Percentiles rank a stretch among this genome's conserved stretches.
Evolutionary conservation across 345 rosid genomes (phyloP).

Genomic region (Mercurialis annua): DNA sequence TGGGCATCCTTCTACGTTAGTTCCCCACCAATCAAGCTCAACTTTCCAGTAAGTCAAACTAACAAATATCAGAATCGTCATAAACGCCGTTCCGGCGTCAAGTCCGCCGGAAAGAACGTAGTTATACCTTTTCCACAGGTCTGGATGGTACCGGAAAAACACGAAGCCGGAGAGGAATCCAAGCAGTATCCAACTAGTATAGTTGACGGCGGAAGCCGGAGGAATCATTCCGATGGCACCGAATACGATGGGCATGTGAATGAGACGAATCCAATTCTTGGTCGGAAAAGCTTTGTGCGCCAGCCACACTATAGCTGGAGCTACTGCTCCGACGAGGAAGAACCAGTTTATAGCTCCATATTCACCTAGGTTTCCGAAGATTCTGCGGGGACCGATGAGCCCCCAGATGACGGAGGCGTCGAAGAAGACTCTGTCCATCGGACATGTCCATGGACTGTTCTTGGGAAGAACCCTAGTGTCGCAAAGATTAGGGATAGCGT

Average conservation of each 20-base stretch:
- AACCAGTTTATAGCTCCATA: slow-evolving; percentile 64
- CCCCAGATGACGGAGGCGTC: slow-evolving; percentile 90
- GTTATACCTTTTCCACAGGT: slow-evolving; percentile 65
- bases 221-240: slow-evolving; percentile 75
- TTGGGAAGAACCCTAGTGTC: slow-evolving; percentile 45
- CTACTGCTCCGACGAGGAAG: slow-evolving; percentile 60
- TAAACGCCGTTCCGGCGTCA: slow-evolving; percentile 78
- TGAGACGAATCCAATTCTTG: slow-evolving; percentile 48
- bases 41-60: slow-evolving; percentile 42
- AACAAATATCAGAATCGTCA: slow-evolving; percentile 52
- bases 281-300: slow-evolving; percentile 60
- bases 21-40: slow-evolving; percentile 70
- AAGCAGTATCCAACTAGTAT: slow-evolving; percentile 57
- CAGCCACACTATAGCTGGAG: slow-evolving; percentile 62
- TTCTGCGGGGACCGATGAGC: slow-evolving; percentile 73
- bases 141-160: slow-evolving; percentile 40
- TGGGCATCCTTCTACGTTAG: slow-evolving; percentile 49
- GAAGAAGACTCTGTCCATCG: slow-evolving; percentile 58
- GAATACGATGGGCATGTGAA: slow-evolving; percentile 65
- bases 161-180: slow-evolving; percentile 58
- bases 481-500: slow-evolving; percentile 57
- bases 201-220: slow-evolving; percentile 70
- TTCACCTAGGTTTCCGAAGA: slow-evolving; percentile 67
- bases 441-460: slow-evolving; percentile 78
- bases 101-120: slow-evolving; percentile 68